Conservation (phyloP, 1,139 yeast genomes). For the Hemisphaericaspora subhashii region DNA sequence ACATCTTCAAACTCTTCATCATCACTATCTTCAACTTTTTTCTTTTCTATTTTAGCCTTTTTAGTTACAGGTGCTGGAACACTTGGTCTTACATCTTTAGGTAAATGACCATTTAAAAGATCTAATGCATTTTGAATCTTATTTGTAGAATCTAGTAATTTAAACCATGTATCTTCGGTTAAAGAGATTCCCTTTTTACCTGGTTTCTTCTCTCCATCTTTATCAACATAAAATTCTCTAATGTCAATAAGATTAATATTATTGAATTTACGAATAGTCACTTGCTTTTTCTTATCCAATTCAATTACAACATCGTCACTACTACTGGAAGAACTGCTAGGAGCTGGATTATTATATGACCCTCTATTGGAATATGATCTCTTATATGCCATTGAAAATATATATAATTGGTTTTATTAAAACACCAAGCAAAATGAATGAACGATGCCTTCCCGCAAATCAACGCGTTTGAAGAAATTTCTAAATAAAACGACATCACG, state of each 20-base stretch:
- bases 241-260: conserved; percentile 70
- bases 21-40: conserved; percentile 9
- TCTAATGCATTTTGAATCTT: conserved; percentile 62
- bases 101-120: conserved; percentile 35
- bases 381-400: conserved; percentile 17
- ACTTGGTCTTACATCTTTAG: not conserved
- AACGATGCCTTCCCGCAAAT: no score
- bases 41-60: conserved; percentile 12
- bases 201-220: conserved; percentile 61
- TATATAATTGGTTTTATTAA: no score
- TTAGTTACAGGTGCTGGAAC: conserved; percentile 9
- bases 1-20: conserved; percentile 7
- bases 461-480: no score
- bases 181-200: conserved; percentile 85
- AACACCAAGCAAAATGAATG: no score
- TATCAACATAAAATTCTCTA: conserved; percentile 73
- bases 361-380: conserved; percentile 11
- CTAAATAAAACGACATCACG: no score
- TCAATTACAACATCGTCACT: conserved; percentile 24
- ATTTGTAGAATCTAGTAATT: conserved; percentile 50
- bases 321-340: conserved; percentile 6
- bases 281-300: conserved; percentile 65
- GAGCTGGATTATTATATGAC: conserved; percentile 3
- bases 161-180: conserved; percentile 68
- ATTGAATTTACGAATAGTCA: conserved; percentile 70